These are phyloP conservation scores for Yarrowia sp. DNA, from an alignment of 805 yeast genomes.

Conservation along the genomic window DNA sequence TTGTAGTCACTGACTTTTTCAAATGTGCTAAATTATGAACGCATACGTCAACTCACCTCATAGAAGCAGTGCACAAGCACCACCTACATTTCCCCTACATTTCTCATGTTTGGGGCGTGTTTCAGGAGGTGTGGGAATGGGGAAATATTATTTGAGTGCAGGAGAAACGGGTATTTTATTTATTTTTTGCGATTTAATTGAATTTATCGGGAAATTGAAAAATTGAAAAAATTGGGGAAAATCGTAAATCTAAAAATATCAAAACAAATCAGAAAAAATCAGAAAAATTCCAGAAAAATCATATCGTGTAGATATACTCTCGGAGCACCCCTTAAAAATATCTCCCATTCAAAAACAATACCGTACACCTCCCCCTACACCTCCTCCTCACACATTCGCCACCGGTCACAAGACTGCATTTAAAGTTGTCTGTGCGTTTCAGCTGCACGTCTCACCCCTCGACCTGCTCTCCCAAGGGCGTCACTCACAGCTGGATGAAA, in stretches of 20 bases:
- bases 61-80: too few relatives aligned
- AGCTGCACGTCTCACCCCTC: neutral
- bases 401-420: neutral
- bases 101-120: too few relatives aligned
- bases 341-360: too few relatives aligned
- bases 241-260: neutral
- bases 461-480: conserved; percentile 1
- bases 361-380: too few relatives aligned
- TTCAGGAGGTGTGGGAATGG: too few relatives aligned
- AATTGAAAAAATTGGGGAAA: neutral
- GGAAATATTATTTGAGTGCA: too few relatives aligned
- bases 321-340: too few relatives aligned
- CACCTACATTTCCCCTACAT: too few relatives aligned
- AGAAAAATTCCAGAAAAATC: neutral
- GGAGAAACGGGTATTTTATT: neutral
- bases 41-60: too few relatives aligned
- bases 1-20: too few relatives aligned
- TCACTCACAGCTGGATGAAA: neutral
- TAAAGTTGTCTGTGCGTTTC: neutral
- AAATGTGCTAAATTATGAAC: too few relatives aligned
- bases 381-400: neutral
- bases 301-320: neutral
- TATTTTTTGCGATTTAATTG: neutral
- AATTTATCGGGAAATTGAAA: neutral
- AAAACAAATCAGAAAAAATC: neutral